These are phyloP conservation scores for Friedmanniomyces endolithicus DNA, from an alignment of 495 filamentous ascomycete genomes.

Conservation along the genomic window DNA sequence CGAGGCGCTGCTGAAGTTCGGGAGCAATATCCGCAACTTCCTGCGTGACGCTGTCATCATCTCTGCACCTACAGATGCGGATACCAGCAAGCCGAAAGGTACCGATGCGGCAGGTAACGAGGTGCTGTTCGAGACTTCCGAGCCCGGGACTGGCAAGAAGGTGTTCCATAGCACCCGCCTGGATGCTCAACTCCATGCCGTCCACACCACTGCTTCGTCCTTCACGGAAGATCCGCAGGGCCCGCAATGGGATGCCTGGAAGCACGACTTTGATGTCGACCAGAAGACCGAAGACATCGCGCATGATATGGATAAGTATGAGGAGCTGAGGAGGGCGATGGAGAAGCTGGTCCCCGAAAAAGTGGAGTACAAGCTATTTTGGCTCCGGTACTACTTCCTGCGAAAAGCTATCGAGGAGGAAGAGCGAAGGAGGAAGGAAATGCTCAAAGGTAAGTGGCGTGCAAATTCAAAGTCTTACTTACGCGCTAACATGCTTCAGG, in stretches of 20 bases:
- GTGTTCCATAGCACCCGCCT: conserved; percentile 89
- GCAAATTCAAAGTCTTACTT: not conserved
- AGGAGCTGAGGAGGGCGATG: conserved; percentile 81
- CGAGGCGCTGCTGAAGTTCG: conserved; percentile 87
- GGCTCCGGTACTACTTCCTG: conserved; percentile 92
- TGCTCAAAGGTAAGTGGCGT: conserved; percentile 66
- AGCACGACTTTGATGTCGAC: conserved; percentile 64
- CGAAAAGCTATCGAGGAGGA: conserved; percentile 90
- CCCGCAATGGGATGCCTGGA: conserved; percentile 62
- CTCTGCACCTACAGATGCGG: conserved; percentile 27
- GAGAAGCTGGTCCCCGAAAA: conserved; percentile 87
- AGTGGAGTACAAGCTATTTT: conserved; percentile 80
- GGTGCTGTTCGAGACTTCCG: conserved; percentile 83
- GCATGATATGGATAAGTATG: conserved; percentile 72
- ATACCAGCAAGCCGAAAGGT: conserved; percentile 19
- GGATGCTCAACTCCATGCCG: conserved; percentile 88
- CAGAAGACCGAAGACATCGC: conserved; percentile 76
- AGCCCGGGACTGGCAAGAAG: conserved; percentile 64
- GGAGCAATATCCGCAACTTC: conserved; percentile 80
- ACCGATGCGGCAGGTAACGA: conserved; percentile 19
- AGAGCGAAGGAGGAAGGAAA: conserved; percentile 75
- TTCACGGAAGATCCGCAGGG: conserved; percentile 73
- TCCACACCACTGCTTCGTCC: conserved; percentile 74
- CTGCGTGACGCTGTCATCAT: conserved; percentile 84
- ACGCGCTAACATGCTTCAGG: conserved; percentile 6